phyloP scores from a whole-genome alignment of 169 alveolate genomes.

The Plasmodium falciparum region DNA sequence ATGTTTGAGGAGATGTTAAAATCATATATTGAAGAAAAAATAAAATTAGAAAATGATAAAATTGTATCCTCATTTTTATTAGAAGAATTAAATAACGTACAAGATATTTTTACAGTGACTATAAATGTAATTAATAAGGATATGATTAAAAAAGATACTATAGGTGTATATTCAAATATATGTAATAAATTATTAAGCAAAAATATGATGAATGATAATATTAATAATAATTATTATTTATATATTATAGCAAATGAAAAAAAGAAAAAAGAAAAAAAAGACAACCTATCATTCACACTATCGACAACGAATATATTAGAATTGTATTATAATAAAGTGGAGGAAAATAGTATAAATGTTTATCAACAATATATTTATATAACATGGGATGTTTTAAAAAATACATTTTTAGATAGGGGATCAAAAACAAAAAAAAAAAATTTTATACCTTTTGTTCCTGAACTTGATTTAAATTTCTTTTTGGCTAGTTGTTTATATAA shows the following conservation, averaged over 20 bases:
- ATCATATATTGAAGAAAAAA: conserved; percentile 5
- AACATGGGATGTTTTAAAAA: conserved; percentile 37
- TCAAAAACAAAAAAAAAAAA: not conserved
- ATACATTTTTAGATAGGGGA: conserved; percentile 13
- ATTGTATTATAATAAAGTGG: conserved; percentile 23
- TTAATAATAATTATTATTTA: conserved; percentile 48
- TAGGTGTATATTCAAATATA: not conserved
- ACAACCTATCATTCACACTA: conserved; percentile 20
- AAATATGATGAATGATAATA: not conserved
- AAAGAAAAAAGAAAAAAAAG: conserved; percentile 2
- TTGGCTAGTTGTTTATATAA: conserved; percentile 72
- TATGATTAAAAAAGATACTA: conserved; percentile 10
- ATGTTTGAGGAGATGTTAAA: conserved; percentile 21
- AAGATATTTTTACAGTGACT: conserved; percentile 27
- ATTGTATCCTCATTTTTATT: not conserved
- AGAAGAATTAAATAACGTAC: conserved; percentile 1
- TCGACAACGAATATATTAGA: conserved; percentile 40
- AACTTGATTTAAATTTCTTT: conserved; percentile 63
- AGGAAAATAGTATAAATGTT: not conserved
- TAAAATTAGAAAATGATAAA: conserved; percentile 4
- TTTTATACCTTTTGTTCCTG: conserved; percentile 45
- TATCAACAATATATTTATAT: conserved; percentile 21
- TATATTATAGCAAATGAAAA: conserved; percentile 16
- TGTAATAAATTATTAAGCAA: conserved; percentile 10
- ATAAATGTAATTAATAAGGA: conserved; percentile 20